Evolutionary conservation across 371 early-diverging fungal genomes (phyloP).

Genomic region (Zychaea mexicana): DNA sequence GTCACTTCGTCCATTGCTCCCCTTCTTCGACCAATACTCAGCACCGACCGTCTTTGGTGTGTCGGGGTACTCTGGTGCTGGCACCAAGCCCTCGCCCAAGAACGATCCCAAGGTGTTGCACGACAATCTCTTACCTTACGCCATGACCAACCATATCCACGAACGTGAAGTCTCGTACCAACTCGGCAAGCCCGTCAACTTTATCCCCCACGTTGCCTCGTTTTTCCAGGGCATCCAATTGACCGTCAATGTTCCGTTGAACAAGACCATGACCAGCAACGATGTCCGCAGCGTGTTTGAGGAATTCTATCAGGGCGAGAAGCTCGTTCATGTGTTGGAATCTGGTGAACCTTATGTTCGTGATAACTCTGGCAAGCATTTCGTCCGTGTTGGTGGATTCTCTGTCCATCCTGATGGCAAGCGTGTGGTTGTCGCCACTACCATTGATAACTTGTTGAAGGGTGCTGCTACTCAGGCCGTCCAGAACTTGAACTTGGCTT

Average conservation of each 20-base stretch:
- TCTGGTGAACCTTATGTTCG: slow-evolving; percentile 82
- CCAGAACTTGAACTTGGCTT: slow-evolving; percentile 83
- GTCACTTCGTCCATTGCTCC: slow-evolving; percentile 79
- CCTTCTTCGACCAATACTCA: slow-evolving; percentile 57
- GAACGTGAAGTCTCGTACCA: slow-evolving; percentile 90
- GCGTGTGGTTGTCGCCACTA: slow-evolving; percentile 87
- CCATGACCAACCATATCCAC: slow-evolving; percentile 94
- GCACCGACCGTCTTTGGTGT: slow-evolving; percentile 92
- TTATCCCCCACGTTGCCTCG: slow-evolving; percentile 91
- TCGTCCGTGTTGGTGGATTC: slow-evolving; percentile 91
- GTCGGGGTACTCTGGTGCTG: slow-evolving; percentile 96
- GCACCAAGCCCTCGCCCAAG: slow-evolving; percentile 93
- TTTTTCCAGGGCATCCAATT: slow-evolving; percentile 94
- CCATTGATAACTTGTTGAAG: slow-evolving; percentile 96
- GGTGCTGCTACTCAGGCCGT: slow-evolving; percentile 97
- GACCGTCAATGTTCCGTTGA: slow-evolving; percentile 85
- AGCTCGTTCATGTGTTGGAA: slow-evolving; percentile 77
- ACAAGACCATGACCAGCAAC: slow-evolving; percentile 60
- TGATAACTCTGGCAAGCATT: slow-evolving; percentile 86
- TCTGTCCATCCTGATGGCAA: slow-evolving; percentile 78
- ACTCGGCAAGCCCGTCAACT: slow-evolving; percentile 64
- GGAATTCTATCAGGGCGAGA: slow-evolving; percentile 76
- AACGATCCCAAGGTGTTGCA: slow-evolving; percentile 84
- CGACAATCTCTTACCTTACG: slow-evolving; percentile 91
- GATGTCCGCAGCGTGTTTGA: slow-evolving; percentile 73